phyloP scores from a whole-genome alignment of 176 grass and related monocot species.

The Typha latifolia region DNA sequence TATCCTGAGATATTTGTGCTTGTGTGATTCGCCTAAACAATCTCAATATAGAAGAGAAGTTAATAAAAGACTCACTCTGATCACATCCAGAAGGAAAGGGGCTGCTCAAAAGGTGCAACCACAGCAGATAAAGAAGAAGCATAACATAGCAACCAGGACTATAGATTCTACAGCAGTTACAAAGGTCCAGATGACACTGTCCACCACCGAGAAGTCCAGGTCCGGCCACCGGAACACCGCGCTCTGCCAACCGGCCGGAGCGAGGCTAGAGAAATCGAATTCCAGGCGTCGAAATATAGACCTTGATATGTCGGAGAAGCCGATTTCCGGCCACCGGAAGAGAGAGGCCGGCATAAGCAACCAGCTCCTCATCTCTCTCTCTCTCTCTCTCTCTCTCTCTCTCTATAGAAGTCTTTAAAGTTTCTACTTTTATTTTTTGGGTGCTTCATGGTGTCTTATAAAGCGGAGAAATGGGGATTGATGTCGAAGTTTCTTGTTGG shows the following conservation, averaged over 20 bases:
- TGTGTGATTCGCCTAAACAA: neutral
- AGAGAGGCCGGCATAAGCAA: neutral
- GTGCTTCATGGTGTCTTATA: neutral
- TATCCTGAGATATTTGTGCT: too few species aligned
- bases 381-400: neutral
- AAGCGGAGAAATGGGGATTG: neutral
- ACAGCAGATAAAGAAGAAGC: constrained; percentile 18
- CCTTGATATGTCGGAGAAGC: neutral
- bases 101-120: constrained; percentile 12
- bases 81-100: neutral
- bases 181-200: constrained; percentile 9
- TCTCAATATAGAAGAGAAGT: neutral
- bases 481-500: neutral
- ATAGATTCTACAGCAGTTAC: constrained; percentile 11
- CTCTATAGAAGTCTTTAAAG: neutral
- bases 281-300: neutral
- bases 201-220: constrained; percentile 15
- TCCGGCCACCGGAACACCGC: constrained; percentile 2
- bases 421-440: neutral
- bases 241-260: neutral
- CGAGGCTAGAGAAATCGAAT: neutral
- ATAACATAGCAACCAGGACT: constrained; percentile 14
- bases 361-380: neutral
- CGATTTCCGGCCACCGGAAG: constrained; percentile 5
- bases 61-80: neutral